These are phyloP conservation scores for Chalciporus sphaerocephalus DNA, from an alignment of 768 basidiomycete genomes.

Conservation along the genomic window DNA sequence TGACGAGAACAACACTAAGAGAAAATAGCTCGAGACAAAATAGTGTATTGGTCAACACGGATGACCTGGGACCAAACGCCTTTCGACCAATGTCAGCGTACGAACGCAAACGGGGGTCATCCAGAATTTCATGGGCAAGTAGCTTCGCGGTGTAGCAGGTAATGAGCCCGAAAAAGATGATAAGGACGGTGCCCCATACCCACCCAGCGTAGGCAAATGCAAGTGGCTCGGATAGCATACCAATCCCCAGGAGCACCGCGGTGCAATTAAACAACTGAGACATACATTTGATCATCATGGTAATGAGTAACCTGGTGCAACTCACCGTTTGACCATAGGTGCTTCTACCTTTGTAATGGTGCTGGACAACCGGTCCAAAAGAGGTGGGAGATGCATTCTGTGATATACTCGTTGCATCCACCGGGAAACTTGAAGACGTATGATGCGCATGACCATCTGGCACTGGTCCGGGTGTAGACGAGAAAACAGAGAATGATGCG, in stretches of 20 bases:
- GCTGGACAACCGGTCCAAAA: constrained; percentile 1
- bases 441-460: background rate
- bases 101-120: constrained; percentile 66
- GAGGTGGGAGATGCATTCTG: constrained; percentile 5
- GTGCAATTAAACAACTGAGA: constrained; percentile 82
- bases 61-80: constrained; percentile 77
- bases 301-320: background rate
- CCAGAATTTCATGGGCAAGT: constrained; percentile 68
- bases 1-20: constrained; percentile 82
- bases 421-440: background rate
- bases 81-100: constrained; percentile 89
- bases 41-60: constrained; percentile 58
- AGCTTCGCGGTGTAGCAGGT: constrained; percentile 92
- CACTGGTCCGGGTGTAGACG: constrained; percentile 1
- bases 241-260: constrained; percentile 82
- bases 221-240: constrained; percentile 84
- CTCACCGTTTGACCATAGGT: constrained; percentile 72
- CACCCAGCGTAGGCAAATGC: constrained; percentile 93
- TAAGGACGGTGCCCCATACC: constrained; percentile 69
- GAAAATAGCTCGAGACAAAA: constrained; percentile 89
- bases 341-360: constrained; percentile 50
- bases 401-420: background rate
- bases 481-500: constrained; percentile 31
- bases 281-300: constrained; percentile 3
- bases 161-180: constrained; percentile 71